Evolutionary conservation across 2,329 filamentous ascomycete genomes (phyloP).

Genomic region (Talaromyces rugulosus): DNA sequence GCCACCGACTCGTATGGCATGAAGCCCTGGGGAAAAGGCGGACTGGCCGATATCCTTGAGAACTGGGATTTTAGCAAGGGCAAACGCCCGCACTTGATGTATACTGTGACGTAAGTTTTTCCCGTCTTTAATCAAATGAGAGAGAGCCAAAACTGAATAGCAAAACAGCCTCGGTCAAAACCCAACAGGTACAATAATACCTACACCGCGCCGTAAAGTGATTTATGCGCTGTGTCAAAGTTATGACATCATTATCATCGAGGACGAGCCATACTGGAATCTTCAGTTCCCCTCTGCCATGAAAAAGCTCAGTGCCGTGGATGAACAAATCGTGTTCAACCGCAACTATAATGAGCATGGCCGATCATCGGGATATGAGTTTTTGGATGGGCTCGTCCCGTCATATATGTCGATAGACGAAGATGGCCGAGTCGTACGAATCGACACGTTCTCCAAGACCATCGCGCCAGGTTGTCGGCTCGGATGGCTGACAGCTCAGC

Average conservation of each 20-base stretch:
- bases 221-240: conserved; percentile 76
- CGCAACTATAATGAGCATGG: conserved; percentile 39
- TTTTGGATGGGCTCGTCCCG: conserved; percentile 77
- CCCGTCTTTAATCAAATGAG: background rate
- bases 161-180: conserved; percentile 73
- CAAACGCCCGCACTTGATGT: conserved; percentile 75
- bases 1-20: conserved; percentile 77
- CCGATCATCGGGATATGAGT: conserved; percentile 64
- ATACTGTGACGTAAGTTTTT: conserved; percentile 76
- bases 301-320: conserved; percentile 29
- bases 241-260: conserved; percentile 85
- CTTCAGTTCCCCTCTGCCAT: conserved; percentile 77
- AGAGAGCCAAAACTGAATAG: background rate
- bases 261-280: conserved; percentile 96
- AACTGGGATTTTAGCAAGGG: conserved; percentile 77
- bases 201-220: conserved; percentile 67
- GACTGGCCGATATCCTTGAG: conserved; percentile 70
- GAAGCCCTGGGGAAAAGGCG: conserved; percentile 66
- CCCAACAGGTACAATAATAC: conserved; percentile 73
- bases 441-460: conserved; percentile 94
- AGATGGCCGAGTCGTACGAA: conserved; percentile 80
- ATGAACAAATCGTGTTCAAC: conserved; percentile 25
- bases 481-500: conserved; percentile 86
- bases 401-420: conserved; percentile 78
- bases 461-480: conserved; percentile 84